A percentile compares a stretch with the other conserved stretches of the same genome.
Evolutionary conservation across 2,329 filamentous ascomycete species (phyloP).

Genomic region (Monascus ruber): DNA sequence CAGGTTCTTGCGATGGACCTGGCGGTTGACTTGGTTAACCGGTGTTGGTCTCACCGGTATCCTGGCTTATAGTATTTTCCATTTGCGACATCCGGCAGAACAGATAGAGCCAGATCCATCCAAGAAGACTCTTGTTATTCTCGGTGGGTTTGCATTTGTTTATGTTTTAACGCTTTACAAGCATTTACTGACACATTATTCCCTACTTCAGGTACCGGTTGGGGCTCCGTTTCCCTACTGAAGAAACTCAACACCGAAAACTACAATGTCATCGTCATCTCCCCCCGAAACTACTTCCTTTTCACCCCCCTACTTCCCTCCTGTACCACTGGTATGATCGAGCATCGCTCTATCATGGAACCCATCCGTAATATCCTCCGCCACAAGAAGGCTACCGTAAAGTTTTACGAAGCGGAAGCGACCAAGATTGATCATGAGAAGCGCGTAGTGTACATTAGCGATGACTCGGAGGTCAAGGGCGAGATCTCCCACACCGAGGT

Average conservation of each 20-base stretch:
- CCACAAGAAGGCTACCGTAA: constrained; percentile 85
- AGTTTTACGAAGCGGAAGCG: constrained; percentile 96
- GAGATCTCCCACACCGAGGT: constrained; percentile 73
- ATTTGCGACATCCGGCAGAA: constrained; percentile 66
- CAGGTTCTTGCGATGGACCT: constrained; percentile 63
- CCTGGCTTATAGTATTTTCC: constrained; percentile 70
- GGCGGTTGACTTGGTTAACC: constrained; percentile 71
- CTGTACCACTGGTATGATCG: constrained; percentile 92
- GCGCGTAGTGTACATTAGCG: constrained; percentile 78
- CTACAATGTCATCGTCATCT: constrained; percentile 98
- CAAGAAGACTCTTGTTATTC: constrained; percentile 95
- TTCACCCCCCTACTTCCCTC: constrained; percentile 96
- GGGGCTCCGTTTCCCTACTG: constrained; percentile 89
- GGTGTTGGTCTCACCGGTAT: constrained; percentile 58
- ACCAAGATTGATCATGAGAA: constrained; percentile 89
- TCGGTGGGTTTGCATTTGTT: constrained; percentile 50
- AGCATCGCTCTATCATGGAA: constrained; percentile 99
- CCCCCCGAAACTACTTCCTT: constrained; percentile 98
- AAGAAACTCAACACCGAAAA: constrained; percentile 99
- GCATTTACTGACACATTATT: constrained; percentile 6
- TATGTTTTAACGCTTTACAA: constrained; percentile 1
- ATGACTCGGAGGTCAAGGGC: constrained; percentile 88
- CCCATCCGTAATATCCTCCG: constrained; percentile 91
- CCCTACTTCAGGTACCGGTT: constrained; percentile 64
- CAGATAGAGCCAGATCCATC: constrained; percentile 67